Evolutionary conservation across 2,329 filamentous ascomycete species (phyloP).

Genomic region (Zymoseptoria crescenta): DNA sequence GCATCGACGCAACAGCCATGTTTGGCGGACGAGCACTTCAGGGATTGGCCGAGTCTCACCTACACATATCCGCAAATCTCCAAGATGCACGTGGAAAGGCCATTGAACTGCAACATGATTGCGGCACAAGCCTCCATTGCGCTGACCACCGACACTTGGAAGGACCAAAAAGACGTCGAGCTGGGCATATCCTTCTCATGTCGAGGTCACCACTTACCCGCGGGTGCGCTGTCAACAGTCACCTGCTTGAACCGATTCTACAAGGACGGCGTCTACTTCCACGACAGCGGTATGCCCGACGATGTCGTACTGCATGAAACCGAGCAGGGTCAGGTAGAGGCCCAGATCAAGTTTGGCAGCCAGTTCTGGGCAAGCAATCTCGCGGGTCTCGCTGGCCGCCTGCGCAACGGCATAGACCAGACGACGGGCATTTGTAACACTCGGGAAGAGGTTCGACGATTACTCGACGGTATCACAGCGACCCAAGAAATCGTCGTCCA

Average conservation of each 20-base stretch:
- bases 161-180: conserved; percentile 26
- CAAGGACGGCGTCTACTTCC: conserved; percentile 14
- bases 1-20: conserved; percentile 26
- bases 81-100: conserved; percentile 16
- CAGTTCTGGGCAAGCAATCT: conserved; percentile 38
- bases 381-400: conserved; percentile 20
- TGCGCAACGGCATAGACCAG: conserved; percentile 8
- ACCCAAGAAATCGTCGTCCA: conserved; percentile 37
- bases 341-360: conserved; percentile 34
- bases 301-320: neutral
- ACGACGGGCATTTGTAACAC: neutral
- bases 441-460: conserved; percentile 23
- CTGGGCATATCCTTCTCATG: conserved; percentile 27
- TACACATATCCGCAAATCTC: conserved; percentile 26
- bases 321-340: conserved; percentile 10
- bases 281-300: conserved; percentile 7
- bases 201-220: conserved; percentile 16
- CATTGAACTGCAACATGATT: conserved; percentile 31
- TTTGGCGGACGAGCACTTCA: conserved; percentile 27
- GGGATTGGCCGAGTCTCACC: conserved; percentile 27
- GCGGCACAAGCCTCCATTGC: conserved; percentile 37
- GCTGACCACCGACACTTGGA: conserved; percentile 33
- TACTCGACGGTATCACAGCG: conserved; percentile 33
- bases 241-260: conserved; percentile 22
- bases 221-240: conserved; percentile 11